Evolutionary conservation across 495 filamentous ascomycete genomes (phyloP).

Genomic region (Penicillium lagena): DNA sequence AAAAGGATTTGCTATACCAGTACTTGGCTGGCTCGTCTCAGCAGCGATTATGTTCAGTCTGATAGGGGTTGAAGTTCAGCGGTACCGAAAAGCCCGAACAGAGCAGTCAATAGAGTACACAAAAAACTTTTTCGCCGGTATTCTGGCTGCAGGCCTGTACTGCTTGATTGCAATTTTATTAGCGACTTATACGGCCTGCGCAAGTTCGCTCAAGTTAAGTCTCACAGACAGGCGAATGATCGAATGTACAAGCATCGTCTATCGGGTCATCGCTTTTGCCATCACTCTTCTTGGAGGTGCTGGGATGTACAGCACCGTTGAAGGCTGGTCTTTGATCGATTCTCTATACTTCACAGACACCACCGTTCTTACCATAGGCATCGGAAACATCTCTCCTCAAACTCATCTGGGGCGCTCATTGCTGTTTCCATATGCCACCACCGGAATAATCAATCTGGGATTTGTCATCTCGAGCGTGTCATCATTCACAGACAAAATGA

Average conservation of each 20-base stretch:
- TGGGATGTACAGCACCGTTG: slow-evolving; percentile 58
- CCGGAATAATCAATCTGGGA: slow-evolving; percentile 75
- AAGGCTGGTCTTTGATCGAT: slow-evolving; percentile 71
- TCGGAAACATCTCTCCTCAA: slow-evolving; percentile 57
- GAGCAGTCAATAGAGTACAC: background rate
- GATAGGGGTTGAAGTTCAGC: background rate
- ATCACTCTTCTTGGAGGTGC: slow-evolving; percentile 70
- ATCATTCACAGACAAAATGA: slow-evolving; percentile 69
- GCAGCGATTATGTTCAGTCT: slow-evolving; percentile 39
- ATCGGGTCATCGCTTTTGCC: slow-evolving; percentile 56
- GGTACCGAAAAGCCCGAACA: background rate
- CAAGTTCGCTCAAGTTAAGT: too few species aligned
- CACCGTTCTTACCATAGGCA: slow-evolving; percentile 76
- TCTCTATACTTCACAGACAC: slow-evolving; percentile 76
- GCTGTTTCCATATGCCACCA: slow-evolving; percentile 67
- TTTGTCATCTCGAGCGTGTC: slow-evolving; percentile 73
- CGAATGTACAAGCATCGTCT: slow-evolving; percentile 52
- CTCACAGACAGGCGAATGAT: too few species aligned
- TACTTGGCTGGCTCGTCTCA: slow-evolving; percentile 55
- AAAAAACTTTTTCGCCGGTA: too few species aligned
- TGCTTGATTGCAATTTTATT: too few species aligned
- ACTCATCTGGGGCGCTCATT: slow-evolving; percentile 55
- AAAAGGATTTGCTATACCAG: slow-evolving; percentile 27
- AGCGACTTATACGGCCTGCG: too few species aligned
- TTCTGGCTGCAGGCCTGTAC: too few species aligned